Base-by-base conservation (phyloP, 75 land plant species). In the Pinus taeda region DNA sequence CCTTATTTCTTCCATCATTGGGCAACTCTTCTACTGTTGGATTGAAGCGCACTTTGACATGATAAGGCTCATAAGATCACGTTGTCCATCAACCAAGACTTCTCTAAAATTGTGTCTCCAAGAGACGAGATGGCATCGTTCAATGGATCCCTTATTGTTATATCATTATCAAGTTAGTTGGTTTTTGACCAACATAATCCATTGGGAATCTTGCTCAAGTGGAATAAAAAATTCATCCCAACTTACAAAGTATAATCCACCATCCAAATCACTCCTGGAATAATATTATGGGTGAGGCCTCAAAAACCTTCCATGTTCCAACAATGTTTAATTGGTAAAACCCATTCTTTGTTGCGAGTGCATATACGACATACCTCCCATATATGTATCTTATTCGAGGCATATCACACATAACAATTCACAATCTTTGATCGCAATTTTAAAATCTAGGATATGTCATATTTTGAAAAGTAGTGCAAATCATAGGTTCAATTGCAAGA, bases 251-350 rank as follows among this genome's bases (percentile, higher is more conserved):
- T 87, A 87, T 57, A 87, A 74, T 53, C 84, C 88, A 21, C 88
- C 88, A 81, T 87, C 88, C 29, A 87, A 71, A 65, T 87, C 88
- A 81, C 88, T 87, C 45, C 88, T 87, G 15, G 88, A 87, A 63
- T 87, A 87, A 56, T 87, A 83, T 75, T 87, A 77, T 45, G 88
- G 88, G 59, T 84, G 88, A 18, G 88, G 88, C 67, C 88, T 87
- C 26, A 26, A 26, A 26, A 26, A 26, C 26, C 26, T 26, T 26
- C 26, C 26, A 0, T 26, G 26, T 26, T 26, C 0, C 26, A 26
- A 26, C 26, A 26, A 26, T 26, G 0, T 26, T 26, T 26, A 26
- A 26, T 26, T 26, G 26, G 26, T 26, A 26, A 26, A 26, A 26
- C 26, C 26, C 26, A 26, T 26, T 26, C 26, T 26, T 26, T 26